Evolutionary conservation across 2,329 filamentous ascomycete genomes (phyloP), one percentile per base, ranked within the genome.

Genomic region (Colletotrichum navitas): DNA sequence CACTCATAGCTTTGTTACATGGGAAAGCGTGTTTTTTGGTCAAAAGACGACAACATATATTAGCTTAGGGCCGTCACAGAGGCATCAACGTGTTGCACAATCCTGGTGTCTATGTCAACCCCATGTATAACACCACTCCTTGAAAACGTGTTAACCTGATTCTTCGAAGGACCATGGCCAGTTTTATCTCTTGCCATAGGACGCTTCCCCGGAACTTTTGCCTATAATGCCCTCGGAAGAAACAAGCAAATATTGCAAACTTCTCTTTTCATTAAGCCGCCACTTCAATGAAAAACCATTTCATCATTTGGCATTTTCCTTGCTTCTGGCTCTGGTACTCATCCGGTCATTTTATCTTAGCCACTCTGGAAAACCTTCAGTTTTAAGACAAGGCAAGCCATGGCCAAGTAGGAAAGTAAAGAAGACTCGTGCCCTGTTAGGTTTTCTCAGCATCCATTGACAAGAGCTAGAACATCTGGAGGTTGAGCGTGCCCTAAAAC

Each of bases 371-470:
- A 21, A 8, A 2, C 6, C 41, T 21, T 21, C 18, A 21, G 11
- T 10, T 21, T 45, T n/a, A 5, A 21, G 43, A 45, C 8, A 11
- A 45, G 18, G 43, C 21, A 45, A 14, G 43, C 18, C 21, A 3
- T 10, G 43, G 21, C 12, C 21, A 45, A 10, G 43, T 45, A n/a
- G 7, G 4, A 45, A 14, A n/a, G 3, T 5, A 45, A n/a, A 10
- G 8, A 11, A 4, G 2, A 11, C 11, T 45, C 8, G 7, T 45
- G n/a, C n/a, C 2, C 2, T 1, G 1, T 10, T n/a, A 3, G 8
- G 3, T 4, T 5, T 4, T n/a, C 7, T 11, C 8, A 10, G 3
- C 2, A n/a, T 45, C 21, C 8, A 45, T 45, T n/a, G 18, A 45
- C 21, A n/a, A 3, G 21, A 11, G 45, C 45, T 12, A 5, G 24